A percentile compares a stretch with the other conserved stretches of the same genome.
phyloP scores from a whole-genome alignment of 2,329 filamentous ascomycete genomes.

The Aspergillus vadensis region DNA sequence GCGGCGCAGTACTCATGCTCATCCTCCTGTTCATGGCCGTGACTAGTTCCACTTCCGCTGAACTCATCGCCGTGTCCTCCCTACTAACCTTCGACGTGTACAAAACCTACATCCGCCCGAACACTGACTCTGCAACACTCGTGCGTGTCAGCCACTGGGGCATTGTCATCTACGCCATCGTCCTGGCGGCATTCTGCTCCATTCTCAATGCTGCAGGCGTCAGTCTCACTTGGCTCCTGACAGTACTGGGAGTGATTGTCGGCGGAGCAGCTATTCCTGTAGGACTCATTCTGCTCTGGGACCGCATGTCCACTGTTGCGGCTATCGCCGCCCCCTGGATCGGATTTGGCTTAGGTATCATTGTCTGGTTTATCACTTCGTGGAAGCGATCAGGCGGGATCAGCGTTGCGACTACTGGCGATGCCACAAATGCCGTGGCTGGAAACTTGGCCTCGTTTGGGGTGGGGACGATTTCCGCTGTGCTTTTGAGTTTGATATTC shows the following conservation, averaged over 20 bases:
- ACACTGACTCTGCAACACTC: constrained; percentile 48
- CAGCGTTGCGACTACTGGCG: constrained; percentile 40
- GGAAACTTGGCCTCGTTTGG: constrained; percentile 43
- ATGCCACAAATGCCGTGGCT: constrained; percentile 43
- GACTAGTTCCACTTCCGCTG: constrained; percentile 52
- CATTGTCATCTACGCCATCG: constrained; percentile 52
- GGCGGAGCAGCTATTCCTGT: constrained; percentile 43
- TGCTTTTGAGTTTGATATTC: constrained; percentile 37
- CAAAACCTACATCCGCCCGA: constrained; percentile 50
- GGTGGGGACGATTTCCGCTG: constrained; percentile 37
- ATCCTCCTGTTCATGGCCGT: constrained; percentile 44
- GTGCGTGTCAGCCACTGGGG: constrained; percentile 55
- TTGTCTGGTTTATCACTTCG: constrained; percentile 44
- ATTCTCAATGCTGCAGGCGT: constrained; percentile 42
- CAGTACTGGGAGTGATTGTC: constrained; percentile 44
- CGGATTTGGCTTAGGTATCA: constrained; percentile 35
- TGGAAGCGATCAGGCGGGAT: constrained; percentile 37
- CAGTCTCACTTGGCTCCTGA: constrained; percentile 45
- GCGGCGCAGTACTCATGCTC: constrained; percentile 37
- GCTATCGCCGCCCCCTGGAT: constrained; percentile 40
- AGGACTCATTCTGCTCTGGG: constrained; percentile 43
- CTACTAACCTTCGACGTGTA: constrained; percentile 58
- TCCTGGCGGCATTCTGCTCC: constrained; percentile 43
- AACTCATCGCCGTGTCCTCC: constrained; percentile 55
- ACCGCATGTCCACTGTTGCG: constrained; percentile 42